Evolutionary conservation across 192 early-diverging fungal species (phyloP).

Genomic region (Linnemannia zychae): DNA sequence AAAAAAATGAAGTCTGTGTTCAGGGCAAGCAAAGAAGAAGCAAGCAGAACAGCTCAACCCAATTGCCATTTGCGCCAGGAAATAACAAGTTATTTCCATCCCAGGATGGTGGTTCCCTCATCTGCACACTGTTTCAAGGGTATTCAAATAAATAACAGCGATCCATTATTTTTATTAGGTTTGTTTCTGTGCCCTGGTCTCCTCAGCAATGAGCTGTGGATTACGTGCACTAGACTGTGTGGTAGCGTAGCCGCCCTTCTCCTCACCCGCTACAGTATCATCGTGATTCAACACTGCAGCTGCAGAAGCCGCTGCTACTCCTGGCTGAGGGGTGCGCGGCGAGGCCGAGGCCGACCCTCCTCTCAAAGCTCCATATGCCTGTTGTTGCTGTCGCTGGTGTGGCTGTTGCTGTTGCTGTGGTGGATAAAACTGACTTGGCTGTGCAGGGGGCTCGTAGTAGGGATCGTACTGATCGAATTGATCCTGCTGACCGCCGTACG

Average conservation of each 20-base stretch:
- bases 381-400: not conserved
- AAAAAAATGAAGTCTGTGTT: no score
- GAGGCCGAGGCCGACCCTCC: not conserved
- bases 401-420: not conserved
- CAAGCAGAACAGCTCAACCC: no score
- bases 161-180: no score
- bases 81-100: no score
- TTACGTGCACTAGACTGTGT: conserved; percentile 13
- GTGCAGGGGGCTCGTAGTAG: not conserved
- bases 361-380: not conserved
- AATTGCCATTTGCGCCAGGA: no score
- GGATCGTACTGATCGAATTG: not conserved
- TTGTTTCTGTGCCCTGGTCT: not conserved
- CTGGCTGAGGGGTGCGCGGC: not conserved
- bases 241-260: conserved; percentile 8
- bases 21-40: no score
- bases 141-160: no score
- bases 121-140: no score
- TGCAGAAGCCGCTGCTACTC: not conserved
- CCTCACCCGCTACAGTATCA: not conserved
- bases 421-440: not conserved
- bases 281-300: no score
- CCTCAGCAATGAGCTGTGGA: conserved; percentile 6
- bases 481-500: not conserved
- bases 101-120: no score